Base-by-base conservation (phyloP, 768 basidiomycete species). In the Naganishia randhawae region DNA sequence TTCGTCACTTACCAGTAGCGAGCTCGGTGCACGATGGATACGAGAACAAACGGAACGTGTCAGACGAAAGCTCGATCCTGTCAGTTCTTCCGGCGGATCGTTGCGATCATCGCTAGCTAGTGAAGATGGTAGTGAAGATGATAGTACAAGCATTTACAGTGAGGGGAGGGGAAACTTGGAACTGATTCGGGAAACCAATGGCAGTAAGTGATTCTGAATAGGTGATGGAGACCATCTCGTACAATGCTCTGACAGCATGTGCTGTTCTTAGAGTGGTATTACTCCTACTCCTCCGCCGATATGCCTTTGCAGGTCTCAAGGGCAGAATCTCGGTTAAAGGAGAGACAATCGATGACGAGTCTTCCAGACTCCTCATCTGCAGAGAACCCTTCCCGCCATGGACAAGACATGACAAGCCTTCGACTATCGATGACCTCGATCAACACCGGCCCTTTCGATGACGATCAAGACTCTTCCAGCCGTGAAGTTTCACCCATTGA, bases 1-100 rank as follows among this genome's bases (percentile, higher is more conserved):
- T 5, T 66, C 69, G 7, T 55, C 63, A 48, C 39, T 65, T 31
- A 81, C 83, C n/a, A 83, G 84, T 7, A 84, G 83, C 65, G 86
- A 88, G 74, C 85, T 89, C 10, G 89, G 90, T 0, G 86, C 85
- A 8, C 85, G 88, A 31, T 94, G 92, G 92, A 78, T 95, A 50
- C 84, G 85, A 39, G 91, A 93, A 73, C 92, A 95, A 78, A 89
- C 57, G 4, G 57, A 61, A 41, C 57, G 57, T 27, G 57, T 39
- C 13, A 61, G 87, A 57, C 84, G 85, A 51, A 84, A 84, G 22
- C 85, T 85, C 82, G 71, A 57, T 2, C 54, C 68, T 8, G 25
- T 39, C 17, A 39, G 35, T 14, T 61, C 57, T 41, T 25, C 37
- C 11, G 54, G 54, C 13, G 29, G 57, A 25, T 61, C 57, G 27